These are phyloP conservation scores for Boletus reticuloceps DNA, from an alignment of 768 basidiomycete species.

Conservation along the genomic window DNA sequence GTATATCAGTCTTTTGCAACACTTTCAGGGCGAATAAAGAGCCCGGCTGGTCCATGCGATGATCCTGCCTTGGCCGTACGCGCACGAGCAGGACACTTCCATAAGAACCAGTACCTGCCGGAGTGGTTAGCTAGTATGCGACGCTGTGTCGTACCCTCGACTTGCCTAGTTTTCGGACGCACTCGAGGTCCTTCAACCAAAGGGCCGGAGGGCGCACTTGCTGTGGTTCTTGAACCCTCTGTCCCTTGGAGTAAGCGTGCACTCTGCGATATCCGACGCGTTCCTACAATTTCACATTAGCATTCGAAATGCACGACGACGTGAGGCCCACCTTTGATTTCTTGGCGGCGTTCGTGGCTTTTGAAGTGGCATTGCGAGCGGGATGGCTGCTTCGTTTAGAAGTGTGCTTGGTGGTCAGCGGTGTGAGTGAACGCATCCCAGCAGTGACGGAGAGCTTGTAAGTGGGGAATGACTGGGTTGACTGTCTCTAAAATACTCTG, in stretches of 20 bases:
- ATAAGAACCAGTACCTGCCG: conserved; percentile 40
- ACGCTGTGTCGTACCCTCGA: not conserved
- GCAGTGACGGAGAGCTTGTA: not conserved
- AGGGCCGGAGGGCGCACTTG: conserved; percentile 39
- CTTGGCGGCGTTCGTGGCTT: conserved; percentile 3
- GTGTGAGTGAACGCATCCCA: conserved; percentile 18
- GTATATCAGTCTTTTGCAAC: conserved; percentile 35
- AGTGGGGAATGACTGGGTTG: not conserved
- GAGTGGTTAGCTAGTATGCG: not conserved
- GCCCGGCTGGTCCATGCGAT: conserved; percentile 34
- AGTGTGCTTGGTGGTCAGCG: conserved; percentile 3
- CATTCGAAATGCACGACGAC: not conserved
- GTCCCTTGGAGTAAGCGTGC: conserved; percentile 9
- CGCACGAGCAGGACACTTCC: conserved; percentile 43
- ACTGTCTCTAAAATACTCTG: not conserved
- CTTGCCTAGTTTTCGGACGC: conserved; percentile 40
- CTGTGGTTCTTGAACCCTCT: conserved; percentile 23
- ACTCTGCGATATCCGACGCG: conserved; percentile 10
- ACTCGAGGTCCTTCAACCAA: conserved; percentile 40
- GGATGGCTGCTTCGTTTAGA: conserved; percentile 7
- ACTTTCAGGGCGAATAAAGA: conserved; percentile 49
- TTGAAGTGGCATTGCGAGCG: conserved; percentile 13
- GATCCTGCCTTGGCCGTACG: conserved; percentile 28
- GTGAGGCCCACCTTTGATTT: conserved; percentile 3
- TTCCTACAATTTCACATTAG: conserved; percentile 12